Evolutionary conservation across 352 stramenopile genomes (phyloP), one percentile per base, ranked within the genome.

Genomic region (Phytopythium litorale): DNA sequence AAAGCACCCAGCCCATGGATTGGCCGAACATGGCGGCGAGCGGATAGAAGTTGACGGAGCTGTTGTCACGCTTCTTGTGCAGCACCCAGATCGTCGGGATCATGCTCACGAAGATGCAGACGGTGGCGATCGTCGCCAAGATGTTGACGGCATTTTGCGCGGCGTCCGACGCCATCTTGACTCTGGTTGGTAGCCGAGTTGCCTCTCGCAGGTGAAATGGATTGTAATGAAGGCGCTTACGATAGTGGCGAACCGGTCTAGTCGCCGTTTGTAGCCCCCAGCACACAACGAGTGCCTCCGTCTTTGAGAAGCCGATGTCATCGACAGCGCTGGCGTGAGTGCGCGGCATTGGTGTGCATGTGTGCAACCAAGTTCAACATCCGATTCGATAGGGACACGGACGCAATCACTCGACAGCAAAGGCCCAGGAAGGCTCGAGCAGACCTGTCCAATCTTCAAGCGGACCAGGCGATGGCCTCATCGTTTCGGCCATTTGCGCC

Each of bases 71-170:
- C 50, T 67, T 68, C 53, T 66, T 66, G 66, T 69, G 62, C 9
- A 74, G 57, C 7, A 3, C 32, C 38, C 64, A 63, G 35, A 74
- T 65, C 6, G 60, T 58, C 16, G 67, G 67, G 58, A 68, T 68
- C 67, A 71, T 71, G 23, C 67, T 74, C 46, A 74, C n/a, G 50
- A 75, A 72, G 37, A 75, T 67, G 40, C 60, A 71, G 16, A 59
- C 64, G n/a, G 67, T 74, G 9, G 67, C 67, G 52, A 74, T 71
- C 40, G 67, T 72, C 3, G 68, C 68, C 16, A 75, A 54, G 40
- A 75, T 53, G 23, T 75, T 75, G 64, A 75, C 51, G 3, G 60
- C 71, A 11, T 60, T 65, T 43, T 70, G 56, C 35, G 58, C 60
- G 18, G 63, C 55, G 43, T 74, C 60, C 23, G 67, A 71, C 21